These are phyloP conservation scores for Rhodomyrtus psidioides DNA, from an alignment of 441 rosid species.

Conservation along the genomic window DNA sequence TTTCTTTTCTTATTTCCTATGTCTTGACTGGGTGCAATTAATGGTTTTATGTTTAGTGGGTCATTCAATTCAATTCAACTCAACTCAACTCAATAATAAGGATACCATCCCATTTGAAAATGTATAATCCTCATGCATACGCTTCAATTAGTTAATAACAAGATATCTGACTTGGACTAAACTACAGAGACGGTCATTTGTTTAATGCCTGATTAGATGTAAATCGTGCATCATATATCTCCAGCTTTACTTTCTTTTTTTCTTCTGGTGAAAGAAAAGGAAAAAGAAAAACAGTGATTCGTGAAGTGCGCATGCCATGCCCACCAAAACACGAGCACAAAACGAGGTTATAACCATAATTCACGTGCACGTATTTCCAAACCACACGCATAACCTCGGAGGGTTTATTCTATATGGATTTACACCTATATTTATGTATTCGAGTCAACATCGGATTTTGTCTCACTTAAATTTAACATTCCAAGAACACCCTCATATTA, in stretches of 20 bases:
- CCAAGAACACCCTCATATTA: background rate
- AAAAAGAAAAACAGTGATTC: background rate
- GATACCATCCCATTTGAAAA: background rate
- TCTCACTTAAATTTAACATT: background rate
- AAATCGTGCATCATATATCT: background rate
- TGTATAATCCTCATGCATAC: background rate
- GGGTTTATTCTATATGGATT: background rate
- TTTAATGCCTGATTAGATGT: background rate
- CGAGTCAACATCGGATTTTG: background rate
- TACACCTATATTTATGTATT: background rate
- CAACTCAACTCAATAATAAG: background rate
- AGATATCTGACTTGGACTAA: background rate
- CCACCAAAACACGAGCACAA: background rate
- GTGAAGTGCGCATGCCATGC: background rate
- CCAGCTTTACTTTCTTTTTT: background rate
- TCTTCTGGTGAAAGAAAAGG: background rate
- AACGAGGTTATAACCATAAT: background rate
- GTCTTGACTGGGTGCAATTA: background rate
- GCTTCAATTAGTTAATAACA: background rate
- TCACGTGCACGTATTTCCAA: background rate
- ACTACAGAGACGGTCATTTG: background rate
- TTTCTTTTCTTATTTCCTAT: background rate
- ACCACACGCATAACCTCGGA: background rate
- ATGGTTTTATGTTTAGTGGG: background rate
- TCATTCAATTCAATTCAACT: background rate